Evolutionary conservation across 2,329 filamentous ascomycete species (phyloP).

Genomic region (Coleophoma crateriformis): DNA sequence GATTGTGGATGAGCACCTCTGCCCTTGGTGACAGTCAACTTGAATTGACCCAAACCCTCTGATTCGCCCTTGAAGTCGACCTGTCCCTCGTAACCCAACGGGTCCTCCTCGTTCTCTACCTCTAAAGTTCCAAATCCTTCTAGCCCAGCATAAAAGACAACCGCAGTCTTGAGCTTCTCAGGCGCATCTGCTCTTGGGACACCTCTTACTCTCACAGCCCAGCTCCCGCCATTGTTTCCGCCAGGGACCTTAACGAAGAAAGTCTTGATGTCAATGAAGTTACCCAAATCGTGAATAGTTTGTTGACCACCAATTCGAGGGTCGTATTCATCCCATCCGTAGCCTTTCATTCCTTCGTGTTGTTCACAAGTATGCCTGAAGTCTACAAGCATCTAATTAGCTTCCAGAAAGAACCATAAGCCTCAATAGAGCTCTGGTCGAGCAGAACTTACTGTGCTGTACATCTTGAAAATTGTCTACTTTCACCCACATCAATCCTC

Average conservation of each 20-base stretch:
- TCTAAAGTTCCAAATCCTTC: slow-evolving; percentile 69
- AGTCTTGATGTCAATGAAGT: slow-evolving; percentile 85
- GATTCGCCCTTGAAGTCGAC: slow-evolving; percentile 69
- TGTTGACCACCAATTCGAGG: slow-evolving; percentile 81
- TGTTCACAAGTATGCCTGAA: slow-evolving; percentile 96
- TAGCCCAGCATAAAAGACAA: slow-evolving; percentile 77
- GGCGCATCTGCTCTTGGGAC: slow-evolving; percentile 65
- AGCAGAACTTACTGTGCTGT: slow-evolving; percentile 60
- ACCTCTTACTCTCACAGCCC: slow-evolving; percentile 85
- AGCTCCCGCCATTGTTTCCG: slow-evolving; percentile 79
- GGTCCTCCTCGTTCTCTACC: slow-evolving; percentile 48
- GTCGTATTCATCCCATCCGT: slow-evolving; percentile 98
- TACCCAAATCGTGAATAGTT: slow-evolving; percentile 84
- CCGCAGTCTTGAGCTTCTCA: slow-evolving; percentile 62
- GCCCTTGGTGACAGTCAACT: slow-evolving; percentile 70
- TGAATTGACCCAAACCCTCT: slow-evolving; percentile 70
- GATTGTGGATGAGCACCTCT: slow-evolving; percentile 54
- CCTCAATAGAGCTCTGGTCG: no score
- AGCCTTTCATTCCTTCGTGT: slow-evolving; percentile 86
- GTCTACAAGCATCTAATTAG: slow-evolving; percentile 41
- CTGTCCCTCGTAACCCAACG: slow-evolving; percentile 48
- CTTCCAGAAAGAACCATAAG: slow-evolving; percentile 14
- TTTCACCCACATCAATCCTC: slow-evolving; percentile 83
- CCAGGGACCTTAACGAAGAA: slow-evolving; percentile 92
- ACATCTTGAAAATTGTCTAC: slow-evolving; percentile 73